Base-by-base conservation (phyloP, 495 filamentous ascomycete genomes). In the Amphirosellinia nigrospora region DNA sequence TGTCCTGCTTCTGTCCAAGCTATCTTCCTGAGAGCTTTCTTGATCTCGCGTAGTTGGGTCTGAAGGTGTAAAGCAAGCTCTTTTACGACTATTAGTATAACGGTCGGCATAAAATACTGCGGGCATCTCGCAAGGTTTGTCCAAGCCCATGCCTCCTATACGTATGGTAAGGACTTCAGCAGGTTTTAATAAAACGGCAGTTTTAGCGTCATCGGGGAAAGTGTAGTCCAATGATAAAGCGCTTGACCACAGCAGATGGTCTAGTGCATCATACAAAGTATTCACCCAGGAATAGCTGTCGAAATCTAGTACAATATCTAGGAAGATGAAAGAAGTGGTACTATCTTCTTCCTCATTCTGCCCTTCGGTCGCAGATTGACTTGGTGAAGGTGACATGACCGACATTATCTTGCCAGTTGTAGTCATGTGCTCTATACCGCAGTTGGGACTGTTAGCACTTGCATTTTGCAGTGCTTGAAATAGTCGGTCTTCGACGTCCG, bases 101-200 rank as follows among this genome's bases (percentile, higher is more conserved):
- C 93, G 86, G 77, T 97, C 94, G 9, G 89, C 85, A 73, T 94
- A 96, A 72, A 94, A 89, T 0, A 88, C 83, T 19, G 87, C 80
- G 38, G 93, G 93, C 23, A 95, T 86, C 16, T 90, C 87, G 52
- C 95, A 81, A 13, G 85, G 82, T 36, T 80, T 80, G 16, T 74
- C 71, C 9, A 81, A 73, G 2, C 85, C 82, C 0, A 81, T 72
- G 32, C 83, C 82, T 30, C 83, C 81, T 7, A 93, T 72, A 56
- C 85, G 86, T 69, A 93, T 82, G 6, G 85, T 87, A 46, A 97
- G 70, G 16, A 97, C 85, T n/a, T 94, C 90, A 0, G 88, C 86
- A 58, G 91, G 78, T 34, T 89, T 84, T 4, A 68, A 71, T 3
- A 91, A 75, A 71, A 84, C 80, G 6, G 85, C 84, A 71, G 77